Conservation (phyloP, 192 early-diverging fungal species). For the Entomortierella beljakovae region DNA sequence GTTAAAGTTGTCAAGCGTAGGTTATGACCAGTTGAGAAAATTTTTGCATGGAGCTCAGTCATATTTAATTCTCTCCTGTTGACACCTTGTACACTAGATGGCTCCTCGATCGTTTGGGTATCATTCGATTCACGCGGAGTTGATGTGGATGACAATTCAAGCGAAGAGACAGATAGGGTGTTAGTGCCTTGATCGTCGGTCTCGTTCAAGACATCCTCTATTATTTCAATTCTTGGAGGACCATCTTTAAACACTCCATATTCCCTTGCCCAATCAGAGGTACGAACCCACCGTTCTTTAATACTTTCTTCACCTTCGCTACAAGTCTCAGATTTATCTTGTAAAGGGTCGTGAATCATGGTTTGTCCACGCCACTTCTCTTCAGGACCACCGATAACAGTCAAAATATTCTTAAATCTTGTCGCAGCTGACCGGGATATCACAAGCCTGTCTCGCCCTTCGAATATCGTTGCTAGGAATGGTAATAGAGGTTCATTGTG, state of each 20-base stretch:
- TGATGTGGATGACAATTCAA: background rate
- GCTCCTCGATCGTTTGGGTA: background rate
- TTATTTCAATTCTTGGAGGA: slow-evolving; percentile 40
- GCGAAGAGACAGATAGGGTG: background rate
- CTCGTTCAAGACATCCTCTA: slow-evolving; percentile 27
- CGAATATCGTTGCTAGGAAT: slow-evolving; percentile 39
- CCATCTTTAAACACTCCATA: slow-evolving; percentile 39
- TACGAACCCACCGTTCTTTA: slow-evolving; percentile 33
- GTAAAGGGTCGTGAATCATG: slow-evolving; percentile 40
- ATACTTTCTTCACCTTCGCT: slow-evolving; percentile 12
- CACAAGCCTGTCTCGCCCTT: slow-evolving; percentile 51
- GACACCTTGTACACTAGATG: background rate
- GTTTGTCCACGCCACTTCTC: slow-evolving; percentile 52
- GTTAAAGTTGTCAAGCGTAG: slow-evolving; percentile 36
- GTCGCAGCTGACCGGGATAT: slow-evolving; percentile 54
- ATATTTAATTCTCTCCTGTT: slow-evolving; percentile 28
- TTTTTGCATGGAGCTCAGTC: slow-evolving; percentile 39
- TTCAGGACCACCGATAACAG: slow-evolving; percentile 54
- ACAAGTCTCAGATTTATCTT: background rate
- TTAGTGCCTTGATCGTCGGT: background rate
- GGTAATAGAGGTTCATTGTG: slow-evolving; percentile 46
- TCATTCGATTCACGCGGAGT: background rate
- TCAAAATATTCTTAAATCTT: slow-evolving; percentile 51
- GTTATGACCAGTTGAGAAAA: slow-evolving; percentile 31
- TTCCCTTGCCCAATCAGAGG: slow-evolving; percentile 44